Base-by-base conservation (phyloP, 2,329 filamentous ascomycete species). In the Colletotrichum sp. region DNA sequence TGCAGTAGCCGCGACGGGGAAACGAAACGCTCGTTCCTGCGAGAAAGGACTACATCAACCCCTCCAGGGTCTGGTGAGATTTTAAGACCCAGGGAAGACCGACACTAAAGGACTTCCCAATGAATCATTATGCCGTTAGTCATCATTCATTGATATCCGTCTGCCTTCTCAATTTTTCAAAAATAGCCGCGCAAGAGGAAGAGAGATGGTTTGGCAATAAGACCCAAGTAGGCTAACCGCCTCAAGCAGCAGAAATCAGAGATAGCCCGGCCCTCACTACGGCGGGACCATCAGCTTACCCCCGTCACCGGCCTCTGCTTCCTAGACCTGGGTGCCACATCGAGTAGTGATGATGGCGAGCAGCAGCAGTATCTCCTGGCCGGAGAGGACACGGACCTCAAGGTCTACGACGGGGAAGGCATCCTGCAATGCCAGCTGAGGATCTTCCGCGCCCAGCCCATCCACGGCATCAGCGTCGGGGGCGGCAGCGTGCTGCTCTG, bases 391-490 rank as follows among this genome's bases (percentile, higher is more conserved):
- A 88, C 88, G 10, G 86, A 88, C 76, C 83, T 94, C 36, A 88
- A 87, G 36, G 79, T 93, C 68, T 92, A 92, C 79, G 84, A 89
- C 73, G 79, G 84, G 9, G 79, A 78, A 16, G 84, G 81, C 6
- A 81, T 76, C 26, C 81, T 87, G 12, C 78, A 87, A 38, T 86
- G 84, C 65, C 84, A 85, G 64, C 80, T 89, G 65, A 83, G 83
- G 28, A 84, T 95, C 34, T 96, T 97, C 80, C 80, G 84, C 18
- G 88, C 88, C n/a, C 94, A 96, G 81, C 86, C 91, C 4, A 91
- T 97, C 66, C 95, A 97, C 82, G 95, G 95, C 4, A 91, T 96
- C 69, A 83, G 87, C n/a, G 83, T 91, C 80, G 67, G 82, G 78
- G 75, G 76, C 26, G 72, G 59, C 3, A 62, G 70, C 26, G 78